Base-by-base conservation (phyloP, 106 monocot species). In the Phalaenopsis equestris region DNA sequence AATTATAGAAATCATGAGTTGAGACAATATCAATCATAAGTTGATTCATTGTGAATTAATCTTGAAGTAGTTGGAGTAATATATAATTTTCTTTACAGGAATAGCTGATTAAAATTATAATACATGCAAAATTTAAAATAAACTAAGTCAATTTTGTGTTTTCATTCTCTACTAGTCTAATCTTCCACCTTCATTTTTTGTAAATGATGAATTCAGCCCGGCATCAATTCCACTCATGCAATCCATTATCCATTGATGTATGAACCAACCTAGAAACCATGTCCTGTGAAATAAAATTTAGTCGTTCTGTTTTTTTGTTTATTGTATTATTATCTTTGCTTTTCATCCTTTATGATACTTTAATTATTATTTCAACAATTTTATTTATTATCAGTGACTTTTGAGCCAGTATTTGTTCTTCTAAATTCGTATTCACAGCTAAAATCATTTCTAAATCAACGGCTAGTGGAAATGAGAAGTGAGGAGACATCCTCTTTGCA, bases 401-500 rank as follows among this genome's bases (percentile, higher is more conserved):
- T 79, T 43, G 41, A 56, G 43, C 17, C 56, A 77, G 41, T 70
- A 21, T 55, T 52, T 56, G 41, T 77, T 36, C 5, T 42, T 52
- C 19, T 21, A 56, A 80, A 55, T 75, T 30, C 56, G 79, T 37
- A 57, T 75, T 79, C 16, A 80, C 86, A 93, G 95, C 77, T 95
- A 11, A 99, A 93, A 83, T 78, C 95, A 67, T 99, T 99, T 82
- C 82, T 99, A 81, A 86, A 87, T 85, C 95, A 99, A 45, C 90
- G 95, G 6, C 42, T 93, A 61, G 73, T 87, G 79, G 99, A 99
- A 85, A 88, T 95, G 92, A 95, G 79, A 74, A 91, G 79, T 81
- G 90, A 90, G 81, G 99, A 93, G 72, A 94, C 91, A 70, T 90
- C 91, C 73, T 91, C 92, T 39, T 82, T 99, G 83, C 99, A 99